phyloP scores from a whole-genome alignment of 164 flowering plant genomes.

The Nelumbo lutea region DNA sequence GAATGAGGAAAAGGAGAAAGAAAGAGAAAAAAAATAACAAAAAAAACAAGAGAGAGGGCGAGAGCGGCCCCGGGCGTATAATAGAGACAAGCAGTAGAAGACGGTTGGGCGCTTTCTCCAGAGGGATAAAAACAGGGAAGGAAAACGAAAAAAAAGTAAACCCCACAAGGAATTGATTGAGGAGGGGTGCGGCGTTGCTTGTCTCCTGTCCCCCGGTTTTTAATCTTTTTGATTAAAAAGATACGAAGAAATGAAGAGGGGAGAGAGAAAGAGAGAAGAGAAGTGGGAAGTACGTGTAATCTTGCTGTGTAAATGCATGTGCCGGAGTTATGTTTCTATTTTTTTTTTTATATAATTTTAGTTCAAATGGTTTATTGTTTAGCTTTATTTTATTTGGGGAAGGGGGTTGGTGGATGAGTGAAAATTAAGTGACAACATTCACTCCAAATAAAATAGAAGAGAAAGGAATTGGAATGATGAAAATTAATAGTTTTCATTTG shows the following conservation, averaged over 20 bases:
- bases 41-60: neutral
- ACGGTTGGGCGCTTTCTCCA: conserved; percentile 21
- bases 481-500: too few relatives aligned
- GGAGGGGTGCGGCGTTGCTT: neutral
- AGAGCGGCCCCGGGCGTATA: conserved; percentile 4
- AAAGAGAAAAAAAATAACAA: conserved; percentile 1
- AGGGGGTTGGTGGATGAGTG: too few relatives aligned
- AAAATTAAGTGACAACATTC: too few relatives aligned
- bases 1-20: neutral
- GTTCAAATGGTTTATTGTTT: too few relatives aligned
- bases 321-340: too few relatives aligned
- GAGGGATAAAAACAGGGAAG: neutral
- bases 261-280: neutral
- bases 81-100: conserved; percentile 25
- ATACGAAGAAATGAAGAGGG: neutral
- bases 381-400: too few relatives aligned
- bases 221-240: neutral
- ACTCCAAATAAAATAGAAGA: too few relatives aligned
- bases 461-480: too few relatives aligned
- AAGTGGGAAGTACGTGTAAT: neutral
- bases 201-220: neutral
- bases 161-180: conserved; percentile 1
- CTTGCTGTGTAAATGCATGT: too few relatives aligned
- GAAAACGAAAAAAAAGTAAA: neutral
- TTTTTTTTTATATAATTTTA: too few relatives aligned